phyloP scores from a whole-genome alignment of 129 eudicot species.

The Chrysanthemum lavandulifolium region DNA sequence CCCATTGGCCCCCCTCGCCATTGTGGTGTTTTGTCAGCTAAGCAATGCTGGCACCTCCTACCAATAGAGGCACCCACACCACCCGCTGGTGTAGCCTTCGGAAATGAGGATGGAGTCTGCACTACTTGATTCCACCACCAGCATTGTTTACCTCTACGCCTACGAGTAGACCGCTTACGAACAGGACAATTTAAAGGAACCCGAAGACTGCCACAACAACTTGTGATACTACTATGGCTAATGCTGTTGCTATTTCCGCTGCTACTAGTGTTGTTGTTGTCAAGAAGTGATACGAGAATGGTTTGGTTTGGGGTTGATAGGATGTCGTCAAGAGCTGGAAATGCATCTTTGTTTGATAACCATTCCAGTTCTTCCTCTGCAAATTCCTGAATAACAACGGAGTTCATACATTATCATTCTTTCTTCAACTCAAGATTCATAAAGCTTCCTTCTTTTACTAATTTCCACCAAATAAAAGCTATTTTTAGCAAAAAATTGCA shows the following conservation, averaged over 20 bases:
- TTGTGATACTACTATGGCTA: conserved; percentile 14
- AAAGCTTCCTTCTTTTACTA: neutral
- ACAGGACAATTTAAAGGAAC: conserved; percentile 48
- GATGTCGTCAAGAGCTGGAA: conserved; percentile 76
- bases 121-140: conserved; percentile 42
- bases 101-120: neutral
- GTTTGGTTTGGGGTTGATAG: conserved; percentile 30
- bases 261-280: conserved; percentile 57
- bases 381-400: conserved; percentile 42
- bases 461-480: neutral
- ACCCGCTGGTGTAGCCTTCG: conserved; percentile 8
- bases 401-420: conserved; percentile 1
- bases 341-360: conserved; percentile 86
- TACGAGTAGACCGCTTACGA: conserved; percentile 55
- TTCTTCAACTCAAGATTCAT: neutral
- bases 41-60: conserved; percentile 74
- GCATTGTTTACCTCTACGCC: conserved; percentile 41
- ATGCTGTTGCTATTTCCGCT: conserved; percentile 36
- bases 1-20: conserved; percentile 96
- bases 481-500: neutral
- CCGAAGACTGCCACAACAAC: conserved; percentile 47
- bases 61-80: conserved; percentile 36
- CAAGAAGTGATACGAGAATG: conserved; percentile 54
- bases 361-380: conserved; percentile 95
- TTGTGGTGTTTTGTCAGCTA: conserved; percentile 72